Conservation (phyloP, 2,329 filamentous ascomycete species). For the Parastagonospora nodorum region DNA sequence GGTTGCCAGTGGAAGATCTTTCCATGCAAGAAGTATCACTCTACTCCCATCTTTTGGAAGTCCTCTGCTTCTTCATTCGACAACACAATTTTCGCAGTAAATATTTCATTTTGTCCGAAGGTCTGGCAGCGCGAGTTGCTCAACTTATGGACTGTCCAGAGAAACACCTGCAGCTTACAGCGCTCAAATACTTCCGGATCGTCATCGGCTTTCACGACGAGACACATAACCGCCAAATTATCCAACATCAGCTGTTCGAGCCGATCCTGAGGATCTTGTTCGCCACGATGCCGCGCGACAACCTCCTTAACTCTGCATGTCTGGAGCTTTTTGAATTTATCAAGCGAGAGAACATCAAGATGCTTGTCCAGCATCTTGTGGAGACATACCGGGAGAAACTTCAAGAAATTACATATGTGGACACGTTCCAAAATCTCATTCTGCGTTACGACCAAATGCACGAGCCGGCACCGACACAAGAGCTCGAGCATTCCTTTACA, state of each 20-base stretch:
- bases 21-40: conserved; percentile 85
- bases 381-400: conserved; percentile 82
- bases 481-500: conserved; percentile 69
- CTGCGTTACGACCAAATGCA: conserved; percentile 75
- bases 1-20: conserved; percentile 68
- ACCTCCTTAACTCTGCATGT: conserved; percentile 90
- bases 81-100: conserved; percentile 87
- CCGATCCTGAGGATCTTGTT: conserved; percentile 84
- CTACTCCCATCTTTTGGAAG: conserved; percentile 88
- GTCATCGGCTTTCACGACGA: conserved; percentile 86
- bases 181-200: conserved; percentile 91
- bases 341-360: conserved; percentile 65
- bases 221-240: conserved; percentile 85
- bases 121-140: conserved; percentile 76
- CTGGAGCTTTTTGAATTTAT: conserved; percentile 94
- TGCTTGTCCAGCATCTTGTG: conserved; percentile 81
- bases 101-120: conserved; percentile 81
- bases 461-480: conserved; percentile 61
- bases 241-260: conserved; percentile 78
- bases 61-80: conserved; percentile 90
- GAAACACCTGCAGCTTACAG: conserved; percentile 90
- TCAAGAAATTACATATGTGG: conserved; percentile 76
- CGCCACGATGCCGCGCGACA: conserved; percentile 87
- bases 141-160: conserved; percentile 83
- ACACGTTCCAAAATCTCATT: conserved; percentile 80